phyloP scores from a whole-genome alignment of 208 protist species.

The Trypanosomatidae sp. region DNA sequence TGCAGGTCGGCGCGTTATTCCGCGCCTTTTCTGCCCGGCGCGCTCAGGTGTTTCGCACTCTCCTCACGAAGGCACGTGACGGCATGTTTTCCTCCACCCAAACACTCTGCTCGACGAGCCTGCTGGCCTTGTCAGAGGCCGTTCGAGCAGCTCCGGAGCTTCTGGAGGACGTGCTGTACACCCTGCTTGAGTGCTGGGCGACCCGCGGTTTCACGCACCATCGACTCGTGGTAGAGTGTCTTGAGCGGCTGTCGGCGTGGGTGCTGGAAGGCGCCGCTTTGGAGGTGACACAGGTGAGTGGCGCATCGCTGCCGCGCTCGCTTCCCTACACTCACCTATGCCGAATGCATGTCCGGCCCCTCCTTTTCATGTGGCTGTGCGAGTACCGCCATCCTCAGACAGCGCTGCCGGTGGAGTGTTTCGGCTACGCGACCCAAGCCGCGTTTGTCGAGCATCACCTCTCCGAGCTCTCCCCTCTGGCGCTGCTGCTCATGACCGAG shows the following conservation, averaged over 20 bases:
- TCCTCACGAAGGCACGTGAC: constrained; percentile 52
- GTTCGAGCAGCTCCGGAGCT: constrained; percentile 49
- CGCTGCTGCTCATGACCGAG: constrained; percentile 38
- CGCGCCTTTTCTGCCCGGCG: constrained; percentile 39
- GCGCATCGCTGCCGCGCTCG: not conserved
- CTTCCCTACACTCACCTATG: constrained; percentile 35
- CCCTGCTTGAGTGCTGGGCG: constrained; percentile 78
- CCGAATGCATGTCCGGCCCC: constrained; percentile 32
- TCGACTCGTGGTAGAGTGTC: constrained; percentile 47
- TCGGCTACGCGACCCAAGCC: constrained; percentile 45
- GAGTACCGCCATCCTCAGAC: constrained; percentile 50
- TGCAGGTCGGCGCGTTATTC: constrained; percentile 56
- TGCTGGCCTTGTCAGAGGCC: constrained; percentile 68
- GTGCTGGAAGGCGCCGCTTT: not conserved
- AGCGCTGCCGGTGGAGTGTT: constrained; percentile 62
- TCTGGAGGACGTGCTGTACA: constrained; percentile 54
- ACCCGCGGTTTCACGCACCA: constrained; percentile 58
- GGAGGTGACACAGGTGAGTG: not conserved
- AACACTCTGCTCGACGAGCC: constrained; percentile 54
- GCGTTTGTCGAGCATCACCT: constrained; percentile 32
- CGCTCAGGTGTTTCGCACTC: constrained; percentile 49
- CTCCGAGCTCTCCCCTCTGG: constrained; percentile 39
- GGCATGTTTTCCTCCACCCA: constrained; percentile 47
- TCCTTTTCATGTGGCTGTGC: constrained; percentile 77
- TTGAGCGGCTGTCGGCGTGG: constrained; percentile 40